Conservation (phyloP, 2,329 filamentous ascomycete genomes). For the Talaromyces verruculosus region DNA sequence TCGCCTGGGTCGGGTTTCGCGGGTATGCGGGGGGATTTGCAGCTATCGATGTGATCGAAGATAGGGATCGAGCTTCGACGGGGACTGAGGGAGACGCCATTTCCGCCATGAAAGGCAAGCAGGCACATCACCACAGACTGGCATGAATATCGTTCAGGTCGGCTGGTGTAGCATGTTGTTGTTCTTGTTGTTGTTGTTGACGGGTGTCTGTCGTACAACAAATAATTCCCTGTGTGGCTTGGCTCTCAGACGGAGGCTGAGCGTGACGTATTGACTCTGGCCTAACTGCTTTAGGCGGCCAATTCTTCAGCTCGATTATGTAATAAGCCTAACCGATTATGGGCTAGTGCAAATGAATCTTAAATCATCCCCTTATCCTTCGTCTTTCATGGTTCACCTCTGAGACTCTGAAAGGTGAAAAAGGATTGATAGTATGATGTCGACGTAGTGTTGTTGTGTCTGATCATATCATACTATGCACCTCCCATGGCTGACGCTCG, state of each 20-base stretch:
- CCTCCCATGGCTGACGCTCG: neutral
- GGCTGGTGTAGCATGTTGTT: neutral
- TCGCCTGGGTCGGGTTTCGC: conserved; percentile 68
- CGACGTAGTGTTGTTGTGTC: neutral
- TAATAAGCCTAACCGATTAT: neutral
- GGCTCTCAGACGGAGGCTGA: conserved; percentile 6
- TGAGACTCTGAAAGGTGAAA: no score
- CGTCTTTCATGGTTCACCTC: neutral
- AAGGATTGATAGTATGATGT: no score
- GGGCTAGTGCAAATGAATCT: neutral
- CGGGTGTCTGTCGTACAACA: neutral
- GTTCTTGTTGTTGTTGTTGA: neutral
- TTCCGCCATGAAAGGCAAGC: conserved; percentile 19
- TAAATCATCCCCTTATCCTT: neutral
- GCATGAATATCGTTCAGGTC: neutral
- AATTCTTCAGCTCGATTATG: neutral
- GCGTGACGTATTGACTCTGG: neutral
- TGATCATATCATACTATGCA: neutral
- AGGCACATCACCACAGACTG: neutral
- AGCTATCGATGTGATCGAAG: conserved; percentile 75
- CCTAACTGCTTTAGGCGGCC: neutral
- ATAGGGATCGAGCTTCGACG: conserved; percentile 81
- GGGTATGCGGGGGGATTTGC: conserved; percentile 85
- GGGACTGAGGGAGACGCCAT: conserved; percentile 24
- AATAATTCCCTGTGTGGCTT: conserved; percentile 7